phyloP scores from a whole-genome alignment of 106 monocot species.

The Apostasia ramifera region DNA sequence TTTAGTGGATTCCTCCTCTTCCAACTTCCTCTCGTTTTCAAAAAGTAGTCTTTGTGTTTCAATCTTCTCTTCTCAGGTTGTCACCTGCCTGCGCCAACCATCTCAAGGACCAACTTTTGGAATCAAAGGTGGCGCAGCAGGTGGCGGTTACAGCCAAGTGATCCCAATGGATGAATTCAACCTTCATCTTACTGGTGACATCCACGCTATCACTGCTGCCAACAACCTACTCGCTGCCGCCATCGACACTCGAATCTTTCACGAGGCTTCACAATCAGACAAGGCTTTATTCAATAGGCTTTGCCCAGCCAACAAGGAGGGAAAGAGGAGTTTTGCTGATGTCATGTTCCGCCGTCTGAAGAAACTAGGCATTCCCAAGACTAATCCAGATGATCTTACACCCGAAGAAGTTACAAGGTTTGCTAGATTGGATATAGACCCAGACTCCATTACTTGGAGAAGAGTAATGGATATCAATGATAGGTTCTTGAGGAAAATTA shows the following conservation, averaged over 20 bases:
- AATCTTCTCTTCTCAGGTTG: conserved; percentile 41
- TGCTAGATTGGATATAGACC: conserved; percentile 89
- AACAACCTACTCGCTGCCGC: conserved; percentile 98
- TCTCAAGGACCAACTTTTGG: conserved; percentile 99
- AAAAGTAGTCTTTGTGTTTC: not conserved
- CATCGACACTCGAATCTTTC: conserved; percentile 88
- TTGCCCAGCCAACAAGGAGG: conserved; percentile 86
- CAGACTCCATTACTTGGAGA: conserved; percentile 89
- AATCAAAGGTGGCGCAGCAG: conserved; percentile 98
- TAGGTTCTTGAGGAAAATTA: conserved; percentile 85
- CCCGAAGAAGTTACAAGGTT: conserved; percentile 81
- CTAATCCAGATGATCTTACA: conserved; percentile 72
- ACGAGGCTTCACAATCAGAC: conserved; percentile 89
- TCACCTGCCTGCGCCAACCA: conserved; percentile 94
- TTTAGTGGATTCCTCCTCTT: no score
- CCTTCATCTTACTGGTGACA: conserved; percentile 95
- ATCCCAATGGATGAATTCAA: conserved; percentile 99
- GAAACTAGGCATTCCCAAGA: conserved; percentile 88
- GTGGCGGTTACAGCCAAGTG: conserved; percentile 99
- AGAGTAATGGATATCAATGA: conserved; percentile 98
- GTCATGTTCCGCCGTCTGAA: conserved; percentile 75
- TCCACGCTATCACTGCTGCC: conserved; percentile 96
- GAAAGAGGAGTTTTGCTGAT: conserved; percentile 69
- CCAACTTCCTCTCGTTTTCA: no score
- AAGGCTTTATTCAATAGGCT: conserved; percentile 90